Conservation (phyloP, 2,329 filamentous ascomycete genomes). For the Aureobasidium namibiae region DNA sequence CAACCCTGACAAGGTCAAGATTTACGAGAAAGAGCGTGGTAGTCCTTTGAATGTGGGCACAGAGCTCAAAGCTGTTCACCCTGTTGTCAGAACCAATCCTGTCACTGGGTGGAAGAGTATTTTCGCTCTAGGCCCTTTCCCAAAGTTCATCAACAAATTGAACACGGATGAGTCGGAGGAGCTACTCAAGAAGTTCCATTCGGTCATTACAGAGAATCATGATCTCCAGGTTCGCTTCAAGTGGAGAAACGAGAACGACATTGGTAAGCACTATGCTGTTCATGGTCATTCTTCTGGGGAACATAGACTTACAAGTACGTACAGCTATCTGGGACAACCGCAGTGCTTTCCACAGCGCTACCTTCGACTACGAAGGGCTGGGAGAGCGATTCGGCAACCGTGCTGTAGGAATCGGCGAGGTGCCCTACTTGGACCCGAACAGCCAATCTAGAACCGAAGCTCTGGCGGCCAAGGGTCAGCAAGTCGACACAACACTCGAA, state of each 20-base stretch:
- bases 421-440: constrained; percentile 45
- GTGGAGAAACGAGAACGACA: constrained; percentile 43
- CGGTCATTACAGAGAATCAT: constrained; percentile 40
- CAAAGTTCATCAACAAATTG: constrained; percentile 36
- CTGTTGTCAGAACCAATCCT: constrained; percentile 53
- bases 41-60: constrained; percentile 47
- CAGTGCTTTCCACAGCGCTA: constrained; percentile 51
- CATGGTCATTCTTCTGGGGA: constrained; percentile 12
- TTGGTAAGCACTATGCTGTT: constrained; percentile 28
- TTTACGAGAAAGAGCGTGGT: constrained; percentile 43
- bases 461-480: constrained; percentile 18
- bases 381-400: constrained; percentile 46
- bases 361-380: constrained; percentile 52
- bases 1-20: constrained; percentile 30
- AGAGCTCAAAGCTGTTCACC: constrained; percentile 44
- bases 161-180: constrained; percentile 35
- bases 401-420: constrained; percentile 48
- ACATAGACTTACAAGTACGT: not conserved
- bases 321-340: constrained; percentile 60
- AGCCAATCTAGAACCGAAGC: constrained; percentile 41
- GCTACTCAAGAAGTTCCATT: constrained; percentile 34
- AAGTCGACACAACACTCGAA: not conserved
- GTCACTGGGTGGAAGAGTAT: constrained; percentile 57
- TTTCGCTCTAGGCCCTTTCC: constrained; percentile 35
- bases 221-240: constrained; percentile 43